These are phyloP conservation scores for Noccaea bulbosa DNA, from an alignment of 345 rosid species.

Conservation along the genomic window DNA sequence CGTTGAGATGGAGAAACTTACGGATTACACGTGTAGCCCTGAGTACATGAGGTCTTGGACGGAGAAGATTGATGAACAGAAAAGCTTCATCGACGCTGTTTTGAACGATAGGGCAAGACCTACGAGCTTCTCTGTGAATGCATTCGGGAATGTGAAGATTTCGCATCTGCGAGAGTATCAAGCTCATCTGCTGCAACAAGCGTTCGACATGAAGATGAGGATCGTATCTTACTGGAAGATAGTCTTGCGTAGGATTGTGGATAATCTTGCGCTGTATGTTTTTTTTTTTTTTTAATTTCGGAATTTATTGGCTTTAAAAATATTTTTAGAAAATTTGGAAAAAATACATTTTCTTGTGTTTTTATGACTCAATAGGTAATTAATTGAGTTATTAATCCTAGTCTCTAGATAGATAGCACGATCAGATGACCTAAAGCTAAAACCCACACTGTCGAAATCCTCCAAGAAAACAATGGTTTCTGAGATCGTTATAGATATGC, in stretches of 20 bases:
- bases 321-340: too few species aligned
- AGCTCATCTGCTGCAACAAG: conserved; percentile 1
- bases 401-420: too few species aligned
- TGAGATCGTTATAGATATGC: not conserved
- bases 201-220: conserved; percentile 41
- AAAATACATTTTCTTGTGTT: too few species aligned
- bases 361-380: too few species aligned
- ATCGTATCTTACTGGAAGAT: conserved; percentile 42
- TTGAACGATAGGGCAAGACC: not conserved
- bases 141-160: not conserved
- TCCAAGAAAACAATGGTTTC: not conserved
- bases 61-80: not conserved
- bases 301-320: not conserved
- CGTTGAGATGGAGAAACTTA: conserved; percentile 14
- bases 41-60: conserved; percentile 3
- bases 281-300: too few species aligned
- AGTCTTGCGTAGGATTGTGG: conserved; percentile 39
- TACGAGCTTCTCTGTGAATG: not conserved
- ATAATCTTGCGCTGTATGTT: conserved; percentile 36
- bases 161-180: conserved; percentile 10
- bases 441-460: too few species aligned
- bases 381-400: too few species aligned
- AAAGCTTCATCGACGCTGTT: not conserved
- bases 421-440: too few species aligned
- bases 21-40: conserved; percentile 29